These are phyloP conservation scores for Hygrophoropsis aurantiaca DNA, from an alignment of 768 basidiomycete genomes.

Conservation along the genomic window DNA sequence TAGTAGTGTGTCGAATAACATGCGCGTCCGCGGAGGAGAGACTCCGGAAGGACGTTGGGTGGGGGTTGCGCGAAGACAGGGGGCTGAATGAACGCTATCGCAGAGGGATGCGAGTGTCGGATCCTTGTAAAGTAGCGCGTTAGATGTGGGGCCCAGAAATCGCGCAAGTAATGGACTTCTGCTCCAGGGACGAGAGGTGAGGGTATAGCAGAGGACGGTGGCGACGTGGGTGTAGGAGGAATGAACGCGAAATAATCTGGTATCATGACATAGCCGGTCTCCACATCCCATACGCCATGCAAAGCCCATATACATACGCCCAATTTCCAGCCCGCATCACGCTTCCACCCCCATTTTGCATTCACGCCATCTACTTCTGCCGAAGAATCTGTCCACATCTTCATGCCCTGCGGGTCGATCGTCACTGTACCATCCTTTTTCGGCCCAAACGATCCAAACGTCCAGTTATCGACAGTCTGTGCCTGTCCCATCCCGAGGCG, in stretches of 20 bases:
- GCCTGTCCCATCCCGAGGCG: constrained; percentile 85
- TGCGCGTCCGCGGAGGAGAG: constrained; percentile 62
- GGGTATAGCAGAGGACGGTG: constrained; percentile 11
- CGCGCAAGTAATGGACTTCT: constrained; percentile 65
- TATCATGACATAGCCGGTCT: constrained; percentile 61
- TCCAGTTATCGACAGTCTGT: constrained; percentile 80
- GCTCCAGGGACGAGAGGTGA: constrained; percentile 19
- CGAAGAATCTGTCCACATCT: constrained; percentile 70
- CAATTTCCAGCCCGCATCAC: constrained; percentile 69
- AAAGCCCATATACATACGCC: constrained; percentile 86
- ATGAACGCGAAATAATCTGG: constrained; percentile 74
- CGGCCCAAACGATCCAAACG: constrained; percentile 80
- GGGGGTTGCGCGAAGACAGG: constrained; percentile 89
- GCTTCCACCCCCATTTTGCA: constrained; percentile 81
- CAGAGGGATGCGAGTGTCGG: constrained; percentile 68
- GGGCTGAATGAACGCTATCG: constrained; percentile 88
- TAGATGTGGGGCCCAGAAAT: constrained; percentile 82
- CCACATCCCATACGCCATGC: constrained; percentile 87
- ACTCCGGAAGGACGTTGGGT: constrained; percentile 47
- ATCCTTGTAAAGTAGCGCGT: constrained; percentile 55
- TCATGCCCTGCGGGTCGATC: constrained; percentile 81
- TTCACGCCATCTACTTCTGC: constrained; percentile 53
- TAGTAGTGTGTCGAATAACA: constrained; percentile 88
- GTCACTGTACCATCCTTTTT: constrained; percentile 68
- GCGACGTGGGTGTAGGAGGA: constrained; percentile 23